phyloP scores from a whole-genome alignment of 352 stramenopile genomes.

The Phytophthora melonis region DNA sequence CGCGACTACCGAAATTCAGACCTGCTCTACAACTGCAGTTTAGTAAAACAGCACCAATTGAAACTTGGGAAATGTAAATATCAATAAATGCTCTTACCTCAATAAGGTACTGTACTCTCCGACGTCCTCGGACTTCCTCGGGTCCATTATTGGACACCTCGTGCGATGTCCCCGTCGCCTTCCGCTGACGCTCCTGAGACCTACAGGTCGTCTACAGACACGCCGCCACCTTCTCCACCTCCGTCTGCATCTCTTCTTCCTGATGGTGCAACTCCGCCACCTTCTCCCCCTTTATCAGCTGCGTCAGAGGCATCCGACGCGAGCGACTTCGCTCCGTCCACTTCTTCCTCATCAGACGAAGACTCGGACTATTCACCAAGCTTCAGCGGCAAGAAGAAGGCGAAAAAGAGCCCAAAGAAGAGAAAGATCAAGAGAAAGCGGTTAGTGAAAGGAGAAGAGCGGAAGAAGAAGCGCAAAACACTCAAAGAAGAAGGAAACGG shows the following conservation, averaged over 20 bases:
- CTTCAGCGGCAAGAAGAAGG: constrained; percentile 8
- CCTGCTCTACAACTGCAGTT: background rate
- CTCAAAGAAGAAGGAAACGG: constrained; percentile 13
- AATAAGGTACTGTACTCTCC: background rate
- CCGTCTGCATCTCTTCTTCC: constrained; percentile 12
- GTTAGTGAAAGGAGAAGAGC: constrained; percentile 20
- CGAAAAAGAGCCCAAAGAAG: constrained; percentile 20
- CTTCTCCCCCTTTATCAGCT: constrained; percentile 9
- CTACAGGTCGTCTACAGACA: constrained; percentile 5
- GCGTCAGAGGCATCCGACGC: constrained; percentile 17
- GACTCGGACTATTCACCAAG: constrained; percentile 52
- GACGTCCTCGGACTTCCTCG: constrained; percentile 10
- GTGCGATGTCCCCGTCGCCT: constrained; percentile 17
- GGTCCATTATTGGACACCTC: constrained; percentile 1
- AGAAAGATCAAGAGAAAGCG: constrained; percentile 35
- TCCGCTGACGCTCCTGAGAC: background rate
- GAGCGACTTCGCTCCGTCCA: constrained; percentile 14
- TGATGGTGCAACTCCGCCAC: constrained; percentile 16
- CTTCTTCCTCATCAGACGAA: constrained; percentile 31
- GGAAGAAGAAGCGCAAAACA: constrained; percentile 4
- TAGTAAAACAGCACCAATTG: background rate
- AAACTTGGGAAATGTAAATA: background rate
- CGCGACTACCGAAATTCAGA: constrained; percentile 15
- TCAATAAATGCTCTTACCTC: constrained; percentile 5
- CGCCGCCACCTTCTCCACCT: constrained; percentile 16